phyloP scores from a whole-genome alignment of 1,284 basidiomycete species.

The Hypsizygus ulmarius region DNA sequence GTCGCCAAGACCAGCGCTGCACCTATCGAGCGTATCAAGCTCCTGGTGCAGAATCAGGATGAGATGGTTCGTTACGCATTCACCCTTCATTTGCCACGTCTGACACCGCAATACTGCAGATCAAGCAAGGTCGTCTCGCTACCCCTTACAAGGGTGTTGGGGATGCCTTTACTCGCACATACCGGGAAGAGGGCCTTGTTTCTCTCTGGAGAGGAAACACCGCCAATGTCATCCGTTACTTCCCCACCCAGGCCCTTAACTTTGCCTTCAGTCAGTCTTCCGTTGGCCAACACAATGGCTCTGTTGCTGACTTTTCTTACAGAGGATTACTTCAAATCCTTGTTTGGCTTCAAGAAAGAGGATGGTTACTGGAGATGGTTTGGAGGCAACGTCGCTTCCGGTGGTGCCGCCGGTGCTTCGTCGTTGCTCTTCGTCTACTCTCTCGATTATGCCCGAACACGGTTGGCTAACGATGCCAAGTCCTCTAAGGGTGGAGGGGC shows the following conservation, averaged over 20 bases:
- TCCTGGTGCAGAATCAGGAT: constrained; percentile 97
- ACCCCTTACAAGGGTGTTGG: constrained; percentile 90
- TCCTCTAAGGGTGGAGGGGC: constrained; percentile 86
- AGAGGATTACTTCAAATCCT: constrained; percentile 97
- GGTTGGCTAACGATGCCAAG: constrained; percentile 96
- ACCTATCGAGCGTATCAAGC: constrained; percentile 99
- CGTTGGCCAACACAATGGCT: background rate
- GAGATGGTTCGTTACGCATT: constrained; percentile 63
- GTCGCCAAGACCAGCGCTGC: constrained; percentile 98
- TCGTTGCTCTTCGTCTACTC: constrained; percentile 98
- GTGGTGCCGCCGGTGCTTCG: constrained; percentile 96
- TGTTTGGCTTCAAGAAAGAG: constrained; percentile 89
- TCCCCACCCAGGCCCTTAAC: constrained; percentile 95
- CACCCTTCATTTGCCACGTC: constrained; percentile 5
- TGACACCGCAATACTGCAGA: constrained; percentile 50
- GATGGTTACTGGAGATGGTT: constrained; percentile 93
- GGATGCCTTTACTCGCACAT: constrained; percentile 88
- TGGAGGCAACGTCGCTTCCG: constrained; percentile 90
- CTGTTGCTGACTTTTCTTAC: constrained; percentile 16
- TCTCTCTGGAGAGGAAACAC: constrained; percentile 96
- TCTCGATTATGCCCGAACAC: constrained; percentile 95
- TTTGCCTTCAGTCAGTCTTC: constrained; percentile 83
- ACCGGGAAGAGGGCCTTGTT: constrained; percentile 87
- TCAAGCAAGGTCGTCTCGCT: constrained; percentile 94
- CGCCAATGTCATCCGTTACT: constrained; percentile 97